These are phyloP conservation scores for Golovinomyces cichoracearum DNA, from an alignment of 2,329 filamentous ascomycete genomes.

Conservation along the genomic window DNA sequence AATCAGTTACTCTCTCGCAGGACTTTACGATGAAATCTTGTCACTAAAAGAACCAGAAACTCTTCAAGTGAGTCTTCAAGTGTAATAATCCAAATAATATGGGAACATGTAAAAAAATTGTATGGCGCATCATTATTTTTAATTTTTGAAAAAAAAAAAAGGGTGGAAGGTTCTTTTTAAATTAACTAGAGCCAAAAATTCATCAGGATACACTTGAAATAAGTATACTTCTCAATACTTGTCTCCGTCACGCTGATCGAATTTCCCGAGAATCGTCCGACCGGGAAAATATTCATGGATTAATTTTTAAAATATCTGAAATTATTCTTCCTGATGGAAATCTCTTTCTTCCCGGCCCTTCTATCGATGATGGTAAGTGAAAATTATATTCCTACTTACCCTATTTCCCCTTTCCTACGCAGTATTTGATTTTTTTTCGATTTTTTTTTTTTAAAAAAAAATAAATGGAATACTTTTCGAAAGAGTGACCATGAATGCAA, in stretches of 20 bases:
- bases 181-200: too few relatives aligned
- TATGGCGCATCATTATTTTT: too few relatives aligned
- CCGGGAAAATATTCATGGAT: constrained; percentile 3
- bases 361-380: constrained; percentile 7
- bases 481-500: too few relatives aligned
- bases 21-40: constrained; percentile 3
- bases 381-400: not conserved
- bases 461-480: too few relatives aligned
- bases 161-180: too few relatives aligned
- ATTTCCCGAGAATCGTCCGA: constrained; percentile 4
- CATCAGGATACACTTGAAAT: constrained; percentile 8
- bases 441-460: too few relatives aligned
- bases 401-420: not conserved
- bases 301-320: constrained; percentile 9
- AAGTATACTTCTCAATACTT: constrained; percentile 9
- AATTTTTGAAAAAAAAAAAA: too few relatives aligned
- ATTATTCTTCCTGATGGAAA: constrained; percentile 8
- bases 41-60: not conserved
- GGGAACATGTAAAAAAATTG: too few relatives aligned
- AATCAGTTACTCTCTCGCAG: constrained; percentile 6
- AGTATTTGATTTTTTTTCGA: too few relatives aligned
- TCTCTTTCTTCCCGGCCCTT: constrained; percentile 8
- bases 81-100: too few relatives aligned
- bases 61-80: constrained; percentile 1
- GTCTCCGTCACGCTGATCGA: constrained; percentile 5